Base-by-base conservation (phyloP, 768 basidiomycete genomes). In the Symmetrospora coprosmae region DNA sequence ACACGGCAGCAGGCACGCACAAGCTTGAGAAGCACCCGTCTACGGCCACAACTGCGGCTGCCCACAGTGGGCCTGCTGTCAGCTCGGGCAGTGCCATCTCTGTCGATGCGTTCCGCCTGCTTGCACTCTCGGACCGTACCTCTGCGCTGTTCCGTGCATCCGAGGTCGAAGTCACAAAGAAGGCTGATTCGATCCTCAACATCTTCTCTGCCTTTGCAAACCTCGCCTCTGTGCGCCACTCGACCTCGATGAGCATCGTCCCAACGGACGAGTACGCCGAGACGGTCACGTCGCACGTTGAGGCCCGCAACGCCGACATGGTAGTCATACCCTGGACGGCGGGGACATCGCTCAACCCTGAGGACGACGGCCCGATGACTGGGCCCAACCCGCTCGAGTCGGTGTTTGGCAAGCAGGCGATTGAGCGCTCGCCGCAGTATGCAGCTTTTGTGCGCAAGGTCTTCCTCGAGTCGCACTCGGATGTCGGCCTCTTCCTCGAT, bases 401-500 rank as follows among this genome's bases (percentile, higher is more conserved):
- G 4, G 76, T 91, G 39, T 91, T 94, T 72, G 79, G 80, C 38
- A 75, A 75, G 65, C 75, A 74, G 5, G 63, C 66, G 55, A 16
- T n/a, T 66, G 64, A 13, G 60, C 70, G 1, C 11, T 71, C 73
- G 33, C 70, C 72, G 5, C 70, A 72, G 2, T 84, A 87, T 67
- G 84, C 90, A 1, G 83, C 89, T 51, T 88, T 87, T 71, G 79
- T 96, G 43, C 82, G 94, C 38, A 79, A 79, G 33, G 81, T 94
- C 1, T 96, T 92, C 69, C 72, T 80, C 34, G 79, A 79, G 34
- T 79, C 82, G 16, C 78, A 80, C 2, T 76, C 77, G 9, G 87
- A 96, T 66, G 85, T 91, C 34, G 87, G 83, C 4, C 73, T 97
- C 34, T 91, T 86, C 71, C 78, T 94, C 60, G 92, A 96, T 71